These are phyloP conservation scores for Castanea sativa DNA, from an alignment of 306 rosid species.

Conservation along the genomic window DNA sequence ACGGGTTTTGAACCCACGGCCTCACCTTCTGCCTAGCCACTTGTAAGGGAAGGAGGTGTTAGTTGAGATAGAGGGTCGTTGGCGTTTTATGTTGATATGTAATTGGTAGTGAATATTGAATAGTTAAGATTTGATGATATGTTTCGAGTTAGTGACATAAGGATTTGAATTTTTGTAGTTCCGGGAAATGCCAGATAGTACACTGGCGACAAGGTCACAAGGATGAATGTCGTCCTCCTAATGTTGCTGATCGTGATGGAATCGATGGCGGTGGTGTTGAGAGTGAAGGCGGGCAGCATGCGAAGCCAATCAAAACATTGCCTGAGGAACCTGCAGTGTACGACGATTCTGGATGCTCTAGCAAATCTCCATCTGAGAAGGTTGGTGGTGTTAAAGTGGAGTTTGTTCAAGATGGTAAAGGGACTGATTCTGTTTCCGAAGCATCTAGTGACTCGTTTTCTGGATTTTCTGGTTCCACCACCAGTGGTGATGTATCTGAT, in stretches of 20 bases:
- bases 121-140: neutral
- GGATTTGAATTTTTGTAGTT: conserved; percentile 49
- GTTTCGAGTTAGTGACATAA: conserved; percentile 6
- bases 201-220: conserved; percentile 98
- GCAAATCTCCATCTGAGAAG: conserved; percentile 31
- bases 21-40: too few species aligned
- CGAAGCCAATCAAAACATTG: conserved; percentile 15
- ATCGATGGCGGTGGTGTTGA: conserved; percentile 24
- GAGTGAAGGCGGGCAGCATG: conserved; percentile 15
- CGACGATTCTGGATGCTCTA: conserved; percentile 28
- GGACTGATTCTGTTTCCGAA: conserved; percentile 45
- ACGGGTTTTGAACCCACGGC: too few species aligned
- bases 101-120: neutral
- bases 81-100: neutral
- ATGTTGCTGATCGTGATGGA: conserved; percentile 14
- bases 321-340: conserved; percentile 26
- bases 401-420: conserved; percentile 37
- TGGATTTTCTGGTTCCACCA: conserved; percentile 66
- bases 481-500: conserved; percentile 58
- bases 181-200: conserved; percentile 79
- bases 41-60: too few species aligned
- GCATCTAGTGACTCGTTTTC: conserved; percentile 68
- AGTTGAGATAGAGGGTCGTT: too few species aligned
- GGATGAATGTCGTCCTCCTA: conserved; percentile 71
- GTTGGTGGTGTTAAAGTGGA: conserved; percentile 42